Base-by-base conservation (phyloP, 2,329 filamentous ascomycete species). In the Cercospora sesami region DNA sequence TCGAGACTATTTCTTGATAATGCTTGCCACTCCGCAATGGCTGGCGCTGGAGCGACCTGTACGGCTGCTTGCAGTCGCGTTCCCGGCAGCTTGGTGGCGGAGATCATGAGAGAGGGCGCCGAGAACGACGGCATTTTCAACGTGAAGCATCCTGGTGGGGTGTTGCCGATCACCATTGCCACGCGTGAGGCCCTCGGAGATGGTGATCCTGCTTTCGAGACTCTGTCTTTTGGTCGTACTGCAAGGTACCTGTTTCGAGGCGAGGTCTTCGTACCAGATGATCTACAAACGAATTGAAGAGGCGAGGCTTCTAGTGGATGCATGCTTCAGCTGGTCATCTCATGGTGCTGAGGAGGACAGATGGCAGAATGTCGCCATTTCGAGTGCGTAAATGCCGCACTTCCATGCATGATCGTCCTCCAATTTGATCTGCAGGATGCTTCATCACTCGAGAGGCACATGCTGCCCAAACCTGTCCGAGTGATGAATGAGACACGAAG, bases 21-120 rank as follows among this genome's bases (percentile, higher is more conserved):
- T 31, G 64, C 69, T 4, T 72, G 69, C 60, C 71, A 69, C 51
- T 65, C 63, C 2, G 69, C 67, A 1, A 71, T 72, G 68, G 71
- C 71, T 60, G 69, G 69, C 8, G 66, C 67, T 28, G 69, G 69
- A 28, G 68, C 71, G 18, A 71, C 69, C 9, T 71, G 67, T 58
- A 72, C 68, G 16, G 67, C 69, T 36, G 70, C 69, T 12, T 63
- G 58, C 28, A 69, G 69, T 68, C 67, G 67, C 1, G 57, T 70
- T 9, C 31, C 31, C 16, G 67, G 71, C 8, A 66, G 63, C n/a
- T 23, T 72, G 57, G 67, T 71, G 12, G 60, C 63, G 5, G 4
- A 66, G 21, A 53, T 68, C 23, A 68, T 68, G 64, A 63, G 61
- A 14, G 33, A 48, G 21, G 31, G 60, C 16, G 61, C 67, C 14